A percentile compares a stretch with the other conserved stretches of the same genome.
Evolutionary conservation across 768 basidiomycete genomes (phyloP).

Genomic region (Lentinus tigrinus): DNA sequence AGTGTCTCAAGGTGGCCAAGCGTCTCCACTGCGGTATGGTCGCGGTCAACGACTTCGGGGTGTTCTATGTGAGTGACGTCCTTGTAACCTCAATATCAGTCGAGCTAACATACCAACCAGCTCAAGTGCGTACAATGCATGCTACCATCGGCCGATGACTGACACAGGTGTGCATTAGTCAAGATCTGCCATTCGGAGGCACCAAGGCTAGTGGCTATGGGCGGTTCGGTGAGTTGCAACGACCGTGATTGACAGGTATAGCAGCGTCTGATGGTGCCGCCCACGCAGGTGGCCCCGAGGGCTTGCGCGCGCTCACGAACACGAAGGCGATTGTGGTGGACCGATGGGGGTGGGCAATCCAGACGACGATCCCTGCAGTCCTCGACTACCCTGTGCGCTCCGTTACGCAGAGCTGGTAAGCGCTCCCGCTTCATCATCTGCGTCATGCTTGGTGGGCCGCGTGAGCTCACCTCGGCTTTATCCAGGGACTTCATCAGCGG

Average conservation of each 20-base stretch:
- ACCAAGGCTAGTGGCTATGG: conserved; percentile 91
- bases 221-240: conserved; percentile 66
- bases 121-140: conserved; percentile 48
- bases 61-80: conserved; percentile 66
- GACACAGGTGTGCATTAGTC: conserved; percentile 42
- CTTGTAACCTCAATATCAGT: neutral
- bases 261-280: neutral
- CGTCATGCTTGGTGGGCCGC: neutral
- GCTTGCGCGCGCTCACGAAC: conserved; percentile 83
- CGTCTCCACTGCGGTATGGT: conserved; percentile 95
- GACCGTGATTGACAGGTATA: conserved; percentile 12
- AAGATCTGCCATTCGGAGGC: conserved; percentile 95
- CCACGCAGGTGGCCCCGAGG: conserved; percentile 82
- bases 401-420: conserved; percentile 67
- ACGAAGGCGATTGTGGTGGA: conserved; percentile 87
- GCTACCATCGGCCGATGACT: neutral
- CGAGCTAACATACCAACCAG: conserved; percentile 34
- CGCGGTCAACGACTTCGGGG: conserved; percentile 91
- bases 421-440: conserved; percentile 11
- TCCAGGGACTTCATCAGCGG: conserved; percentile 54
- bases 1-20: conserved; percentile 79
- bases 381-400: conserved; percentile 87
- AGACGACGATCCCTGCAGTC: conserved; percentile 82
- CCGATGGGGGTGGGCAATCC: conserved; percentile 77
- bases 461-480: neutral